A percentile compares a stretch with the other conserved stretches of the same genome.
These are phyloP conservation scores for Xylaria sp. DNA, from an alignment of 495 filamentous ascomycete genomes.

Conservation along the genomic window DNA sequence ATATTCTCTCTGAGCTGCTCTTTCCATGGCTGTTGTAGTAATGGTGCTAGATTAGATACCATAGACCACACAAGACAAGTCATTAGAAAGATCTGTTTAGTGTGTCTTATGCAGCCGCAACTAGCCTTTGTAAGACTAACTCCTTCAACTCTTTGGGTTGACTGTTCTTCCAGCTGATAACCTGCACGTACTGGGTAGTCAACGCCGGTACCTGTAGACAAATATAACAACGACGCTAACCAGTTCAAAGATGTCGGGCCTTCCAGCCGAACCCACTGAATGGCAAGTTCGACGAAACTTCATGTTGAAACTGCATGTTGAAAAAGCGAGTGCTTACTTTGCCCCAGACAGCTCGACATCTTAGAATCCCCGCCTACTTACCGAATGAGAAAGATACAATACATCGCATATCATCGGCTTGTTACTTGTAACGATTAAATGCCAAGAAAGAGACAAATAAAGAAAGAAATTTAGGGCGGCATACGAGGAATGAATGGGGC, in stretches of 20 bases:
- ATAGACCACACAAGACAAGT: constrained; percentile 19
- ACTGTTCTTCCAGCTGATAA: neutral
- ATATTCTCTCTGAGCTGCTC: neutral
- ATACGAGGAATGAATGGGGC: no score
- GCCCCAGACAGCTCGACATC: neutral
- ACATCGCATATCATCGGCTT: neutral
- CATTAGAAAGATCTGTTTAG: neutral
- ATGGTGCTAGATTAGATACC: constrained; percentile 17
- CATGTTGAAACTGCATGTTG: neutral
- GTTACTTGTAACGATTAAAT: neutral
- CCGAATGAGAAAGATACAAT: neutral
- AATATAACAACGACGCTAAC: neutral
- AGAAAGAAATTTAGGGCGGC: neutral
- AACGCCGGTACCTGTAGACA: neutral
- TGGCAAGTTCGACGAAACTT: neutral
- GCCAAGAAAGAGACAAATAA: no score
- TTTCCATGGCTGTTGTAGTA: neutral
- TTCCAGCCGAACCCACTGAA: neutral
- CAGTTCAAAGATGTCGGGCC: no score
- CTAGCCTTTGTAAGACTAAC: neutral
- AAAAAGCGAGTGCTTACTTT: neutral
- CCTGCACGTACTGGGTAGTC: neutral
- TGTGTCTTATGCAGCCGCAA: neutral
- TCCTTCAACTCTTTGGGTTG: neutral
- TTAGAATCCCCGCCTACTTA: neutral